phyloP scores from a whole-genome alignment of 1,139 yeast species.

The Diutina sp. region DNA sequence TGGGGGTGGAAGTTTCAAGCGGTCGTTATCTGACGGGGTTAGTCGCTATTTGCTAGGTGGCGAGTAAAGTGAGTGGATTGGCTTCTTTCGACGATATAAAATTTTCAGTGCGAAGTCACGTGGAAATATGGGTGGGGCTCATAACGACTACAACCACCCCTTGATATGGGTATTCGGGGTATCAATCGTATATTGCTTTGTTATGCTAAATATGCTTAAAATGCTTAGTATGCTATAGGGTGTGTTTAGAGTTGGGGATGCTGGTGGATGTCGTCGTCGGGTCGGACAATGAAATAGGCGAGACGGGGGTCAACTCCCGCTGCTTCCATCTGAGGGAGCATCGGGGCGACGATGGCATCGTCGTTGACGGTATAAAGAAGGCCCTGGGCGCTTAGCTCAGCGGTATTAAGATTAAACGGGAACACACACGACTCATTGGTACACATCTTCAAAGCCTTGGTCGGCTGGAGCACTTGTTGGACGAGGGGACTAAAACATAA shows the following conservation, averaged over 20 bases:
- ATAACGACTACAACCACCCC: background rate
- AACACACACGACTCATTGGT: slow-evolving; percentile 16
- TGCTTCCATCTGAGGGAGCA: slow-evolving; percentile 14
- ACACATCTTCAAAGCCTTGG: slow-evolving; percentile 8
- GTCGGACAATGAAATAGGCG: slow-evolving; percentile 15
- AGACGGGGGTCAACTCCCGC: slow-evolving; percentile 14
- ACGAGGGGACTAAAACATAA: background rate
- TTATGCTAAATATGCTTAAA: too few relatives aligned
- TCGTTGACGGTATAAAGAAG: background rate
- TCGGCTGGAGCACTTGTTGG: background rate
- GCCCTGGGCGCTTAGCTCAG: slow-evolving; percentile 10
- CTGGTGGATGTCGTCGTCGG: slow-evolving; percentile 2
- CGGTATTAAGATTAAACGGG: slow-evolving; percentile 19
- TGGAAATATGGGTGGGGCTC: background rate
- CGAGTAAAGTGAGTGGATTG: background rate
- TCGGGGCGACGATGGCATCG: slow-evolving; percentile 4
- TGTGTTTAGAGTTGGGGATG: background rate
- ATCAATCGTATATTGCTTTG: too few relatives aligned
- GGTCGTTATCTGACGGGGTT: background rate
- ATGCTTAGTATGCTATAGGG: background rate
- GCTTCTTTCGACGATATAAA: background rate
- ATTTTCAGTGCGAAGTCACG: background rate
- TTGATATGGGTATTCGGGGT: background rate
- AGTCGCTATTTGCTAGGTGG: background rate
- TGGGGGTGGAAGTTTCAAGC: background rate